Evolutionary conservation across 2,329 filamentous ascomycete genomes (phyloP).

Genomic region (Cercospora sp.): DNA sequence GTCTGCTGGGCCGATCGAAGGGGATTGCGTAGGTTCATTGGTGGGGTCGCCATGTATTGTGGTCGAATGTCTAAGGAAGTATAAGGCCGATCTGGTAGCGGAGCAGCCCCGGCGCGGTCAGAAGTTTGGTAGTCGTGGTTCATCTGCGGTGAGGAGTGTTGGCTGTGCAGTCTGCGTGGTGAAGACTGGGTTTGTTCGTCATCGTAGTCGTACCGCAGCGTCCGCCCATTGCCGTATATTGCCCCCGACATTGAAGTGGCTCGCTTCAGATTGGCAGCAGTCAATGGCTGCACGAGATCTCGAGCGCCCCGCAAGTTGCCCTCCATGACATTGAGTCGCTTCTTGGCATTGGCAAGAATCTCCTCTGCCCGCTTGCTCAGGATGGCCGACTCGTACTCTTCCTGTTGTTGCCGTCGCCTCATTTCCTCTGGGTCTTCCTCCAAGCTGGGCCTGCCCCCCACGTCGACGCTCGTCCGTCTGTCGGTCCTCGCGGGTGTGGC

Average conservation of each 20-base stretch:
- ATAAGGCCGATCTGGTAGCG: conserved; percentile 44
- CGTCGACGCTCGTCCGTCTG: conserved; percentile 1
- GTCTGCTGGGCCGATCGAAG: conserved; percentile 17
- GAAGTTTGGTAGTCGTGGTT: conserved; percentile 41
- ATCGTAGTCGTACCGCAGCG: conserved; percentile 29
- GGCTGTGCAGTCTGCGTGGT: conserved; percentile 30
- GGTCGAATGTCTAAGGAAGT: conserved; percentile 29
- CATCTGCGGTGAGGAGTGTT: conserved; percentile 37
- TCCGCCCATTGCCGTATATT: conserved; percentile 23
- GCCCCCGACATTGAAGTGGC: conserved; percentile 37
- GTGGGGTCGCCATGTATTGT: conserved; percentile 12
- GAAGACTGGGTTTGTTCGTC: conserved; percentile 21
- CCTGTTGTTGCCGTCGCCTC: conserved; percentile 43
- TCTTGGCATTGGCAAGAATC: conserved; percentile 91
- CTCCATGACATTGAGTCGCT: conserved; percentile 88
- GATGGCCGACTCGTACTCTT: conserved; percentile 69
- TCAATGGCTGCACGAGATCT: conserved; percentile 41
- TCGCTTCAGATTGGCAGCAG: conserved; percentile 42
- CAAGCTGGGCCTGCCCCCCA: conserved; percentile 11
- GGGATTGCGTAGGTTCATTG: conserved; percentile 8
- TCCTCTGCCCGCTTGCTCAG: conserved; percentile 82
- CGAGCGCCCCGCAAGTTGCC: conserved; percentile 81
- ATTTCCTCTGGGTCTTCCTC: conserved; percentile 32
- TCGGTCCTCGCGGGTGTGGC: conserved; percentile 13
- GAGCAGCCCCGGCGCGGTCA: conserved; percentile 42